Conservation (phyloP, 768 basidiomycete species). For the Gyrodon lividus region DNA sequence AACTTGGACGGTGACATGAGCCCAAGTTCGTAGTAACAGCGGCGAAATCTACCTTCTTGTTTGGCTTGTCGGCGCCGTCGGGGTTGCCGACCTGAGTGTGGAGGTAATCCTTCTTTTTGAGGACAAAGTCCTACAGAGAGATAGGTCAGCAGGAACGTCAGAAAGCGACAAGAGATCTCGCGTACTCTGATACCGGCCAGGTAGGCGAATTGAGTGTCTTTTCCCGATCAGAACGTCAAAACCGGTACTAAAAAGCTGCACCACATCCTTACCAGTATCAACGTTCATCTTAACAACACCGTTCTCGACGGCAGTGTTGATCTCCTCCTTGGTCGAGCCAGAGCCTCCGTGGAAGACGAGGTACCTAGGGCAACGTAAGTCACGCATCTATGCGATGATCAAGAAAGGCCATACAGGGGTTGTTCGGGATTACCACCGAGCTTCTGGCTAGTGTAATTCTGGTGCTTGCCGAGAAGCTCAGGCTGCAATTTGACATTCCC, state of each 20-base stretch:
- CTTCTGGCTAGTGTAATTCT: slow-evolving; percentile 69
- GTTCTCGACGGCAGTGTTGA: slow-evolving; percentile 82
- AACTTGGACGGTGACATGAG: slow-evolving; percentile 40
- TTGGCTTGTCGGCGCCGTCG: slow-evolving; percentile 94
- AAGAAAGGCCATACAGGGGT: slow-evolving; percentile 66
- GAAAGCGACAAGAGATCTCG: not conserved
- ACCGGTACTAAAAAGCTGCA: not conserved
- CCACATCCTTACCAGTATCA: slow-evolving; percentile 61
- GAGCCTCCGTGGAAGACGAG: slow-evolving; percentile 99
- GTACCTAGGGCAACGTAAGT: slow-evolving; percentile 51
- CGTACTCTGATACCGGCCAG: slow-evolving; percentile 76
- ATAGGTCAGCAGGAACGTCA: not conserved
- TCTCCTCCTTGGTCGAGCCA: slow-evolving; percentile 95
- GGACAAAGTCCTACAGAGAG: slow-evolving; percentile 70
- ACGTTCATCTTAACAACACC: slow-evolving; percentile 99
- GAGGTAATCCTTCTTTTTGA: slow-evolving; percentile 85
- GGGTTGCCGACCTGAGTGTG: slow-evolving; percentile 94
- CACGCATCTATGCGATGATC: not conserved
- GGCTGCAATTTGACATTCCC: slow-evolving; percentile 96
- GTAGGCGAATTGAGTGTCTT: slow-evolving; percentile 90
- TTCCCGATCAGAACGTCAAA: slow-evolving; percentile 3
- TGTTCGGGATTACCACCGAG: slow-evolving; percentile 59
- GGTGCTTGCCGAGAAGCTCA: slow-evolving; percentile 90
- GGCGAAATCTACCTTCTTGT: slow-evolving; percentile 79
- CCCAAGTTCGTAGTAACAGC: not conserved